Conservation (phyloP, 345 rosid genomes). For the Eutrema japonicum region DNA sequence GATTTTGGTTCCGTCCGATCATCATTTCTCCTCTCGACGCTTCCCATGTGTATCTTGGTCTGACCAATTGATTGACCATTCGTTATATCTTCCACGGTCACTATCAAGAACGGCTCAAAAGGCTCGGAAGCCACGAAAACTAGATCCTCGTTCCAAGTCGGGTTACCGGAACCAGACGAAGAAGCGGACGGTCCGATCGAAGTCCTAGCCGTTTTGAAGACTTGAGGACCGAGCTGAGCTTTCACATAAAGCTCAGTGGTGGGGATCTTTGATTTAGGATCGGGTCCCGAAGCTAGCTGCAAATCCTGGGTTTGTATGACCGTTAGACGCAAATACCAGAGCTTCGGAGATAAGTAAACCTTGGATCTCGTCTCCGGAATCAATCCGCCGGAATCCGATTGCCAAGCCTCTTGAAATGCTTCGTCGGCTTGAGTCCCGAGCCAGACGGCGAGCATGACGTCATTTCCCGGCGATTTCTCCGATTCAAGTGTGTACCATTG, state of each 20-base stretch:
- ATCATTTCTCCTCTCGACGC: conserved; percentile 70
- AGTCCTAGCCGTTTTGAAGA: conserved; percentile 80
- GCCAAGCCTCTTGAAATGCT: conserved; percentile 98
- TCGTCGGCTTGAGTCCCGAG: conserved; percentile 92
- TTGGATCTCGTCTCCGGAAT: conserved; percentile 89
- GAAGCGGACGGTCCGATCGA: conserved; percentile 58
- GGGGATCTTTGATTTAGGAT: conserved; percentile 64
- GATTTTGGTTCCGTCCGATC: conserved; percentile 62
- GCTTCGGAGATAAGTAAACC: conserved; percentile 88
- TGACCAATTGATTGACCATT: conserved; percentile 64
- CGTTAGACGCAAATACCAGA: conserved; percentile 96
- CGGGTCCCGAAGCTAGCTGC: conserved; percentile 66
- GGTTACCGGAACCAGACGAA: conserved; percentile 57
- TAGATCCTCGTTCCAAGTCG: conserved; percentile 94
- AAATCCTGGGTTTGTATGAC: conserved; percentile 96
- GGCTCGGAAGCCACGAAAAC: conserved; percentile 93
- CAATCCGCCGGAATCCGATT: conserved; percentile 92
- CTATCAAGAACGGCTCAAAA: conserved; percentile 82
- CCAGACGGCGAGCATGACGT: conserved; percentile 96
- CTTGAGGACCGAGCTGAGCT: conserved; percentile 82
- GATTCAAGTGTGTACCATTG: conserved; percentile 90
- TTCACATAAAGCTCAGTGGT: conserved; percentile 68
- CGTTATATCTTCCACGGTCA: conserved; percentile 67
- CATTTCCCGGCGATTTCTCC: conserved; percentile 68
- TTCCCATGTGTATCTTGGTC: conserved; percentile 68